phyloP scores from a whole-genome alignment of 2,329 filamentous ascomycete genomes.

The Fusarium sp. region DNA sequence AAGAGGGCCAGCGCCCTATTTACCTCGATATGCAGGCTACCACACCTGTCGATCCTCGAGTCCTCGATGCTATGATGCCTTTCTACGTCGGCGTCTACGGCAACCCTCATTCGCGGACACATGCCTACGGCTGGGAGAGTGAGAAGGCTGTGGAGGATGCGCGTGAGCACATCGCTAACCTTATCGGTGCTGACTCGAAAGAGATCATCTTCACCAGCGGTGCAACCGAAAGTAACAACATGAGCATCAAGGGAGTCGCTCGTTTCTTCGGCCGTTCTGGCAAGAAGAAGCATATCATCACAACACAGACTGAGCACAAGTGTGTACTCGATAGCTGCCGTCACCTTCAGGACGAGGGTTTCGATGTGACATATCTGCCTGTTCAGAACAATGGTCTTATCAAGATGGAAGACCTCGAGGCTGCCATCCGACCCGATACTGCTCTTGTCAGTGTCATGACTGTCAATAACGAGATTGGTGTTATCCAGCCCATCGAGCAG shows the following conservation, averaged over 20 bases:
- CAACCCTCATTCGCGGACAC: constrained; percentile 96
- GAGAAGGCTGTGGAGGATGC: constrained; percentile 93
- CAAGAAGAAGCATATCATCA: constrained; percentile 99
- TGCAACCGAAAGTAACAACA: constrained; percentile 98
- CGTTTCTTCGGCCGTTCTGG: constrained; percentile 92
- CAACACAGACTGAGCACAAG: constrained; percentile 98
- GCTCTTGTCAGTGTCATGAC: constrained; percentile 96
- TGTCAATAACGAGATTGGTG: constrained; percentile 99
- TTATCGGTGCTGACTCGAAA: constrained; percentile 95
- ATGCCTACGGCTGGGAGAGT: constrained; percentile 98
- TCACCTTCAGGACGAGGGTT: constrained; percentile 96
- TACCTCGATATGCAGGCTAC: constrained; percentile 99
- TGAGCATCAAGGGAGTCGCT: constrained; percentile 98
- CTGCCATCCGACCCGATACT: constrained; percentile 90
- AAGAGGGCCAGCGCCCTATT: constrained; percentile 91
- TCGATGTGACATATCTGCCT: constrained; percentile 95
- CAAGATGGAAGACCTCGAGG: constrained; percentile 84
- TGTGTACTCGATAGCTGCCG: constrained; percentile 97
- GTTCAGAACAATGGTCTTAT: constrained; percentile 90
- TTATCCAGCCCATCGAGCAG: constrained; percentile 95
- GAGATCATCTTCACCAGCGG: constrained; percentile 99
- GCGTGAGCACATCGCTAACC: constrained; percentile 81
- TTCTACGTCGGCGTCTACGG: constrained; percentile 94
- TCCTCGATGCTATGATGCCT: constrained; percentile 96
- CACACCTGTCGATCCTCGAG: constrained; percentile 92